Evolutionary conservation across 1,284 basidiomycete species (phyloP).

Genomic region (Irpex rosettiformis): DNA sequence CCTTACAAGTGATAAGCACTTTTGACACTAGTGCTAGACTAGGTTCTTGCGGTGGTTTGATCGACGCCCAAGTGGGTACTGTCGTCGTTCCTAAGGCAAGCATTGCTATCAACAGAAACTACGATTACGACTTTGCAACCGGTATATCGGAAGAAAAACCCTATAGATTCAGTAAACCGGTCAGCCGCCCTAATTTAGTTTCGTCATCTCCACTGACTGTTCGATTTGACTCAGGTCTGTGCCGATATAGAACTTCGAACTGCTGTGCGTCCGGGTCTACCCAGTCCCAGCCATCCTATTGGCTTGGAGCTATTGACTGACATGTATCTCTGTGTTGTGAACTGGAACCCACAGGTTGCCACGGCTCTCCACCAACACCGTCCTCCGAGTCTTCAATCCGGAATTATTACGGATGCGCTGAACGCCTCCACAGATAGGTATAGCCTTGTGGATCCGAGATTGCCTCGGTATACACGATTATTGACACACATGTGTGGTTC

Average conservation of each 20-base stretch:
- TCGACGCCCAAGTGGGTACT: slow-evolving; percentile 68
- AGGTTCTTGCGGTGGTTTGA: slow-evolving; percentile 77
- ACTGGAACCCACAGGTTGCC: slow-evolving; percentile 37
- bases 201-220: not conserved
- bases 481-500: not conserved
- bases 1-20: not conserved
- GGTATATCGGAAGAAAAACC: slow-evolving; percentile 44
- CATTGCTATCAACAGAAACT: slow-evolving; percentile 68
- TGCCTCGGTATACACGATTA: slow-evolving; percentile 8
- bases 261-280: slow-evolving; percentile 8
- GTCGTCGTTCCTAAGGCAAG: slow-evolving; percentile 69
- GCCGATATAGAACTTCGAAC: slow-evolving; percentile 13
- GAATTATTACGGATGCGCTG: slow-evolving; percentile 45
- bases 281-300: not conserved
- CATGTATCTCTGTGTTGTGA: not conserved
- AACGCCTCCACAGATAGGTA: slow-evolving; percentile 81
- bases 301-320: slow-evolving; percentile 7
- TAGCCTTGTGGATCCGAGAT: slow-evolving; percentile 13
- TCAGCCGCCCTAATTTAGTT: slow-evolving; percentile 31
- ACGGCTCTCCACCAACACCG: slow-evolving; percentile 43
- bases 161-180: slow-evolving; percentile 71
- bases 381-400: slow-evolving; percentile 33
- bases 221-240: slow-evolving; percentile 3
- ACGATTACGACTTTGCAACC: slow-evolving; percentile 69
- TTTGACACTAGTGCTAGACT: slow-evolving; percentile 40